Base-by-base conservation (phyloP, 148 eudicot genomes). In the Amaranthus cruentus region DNA sequence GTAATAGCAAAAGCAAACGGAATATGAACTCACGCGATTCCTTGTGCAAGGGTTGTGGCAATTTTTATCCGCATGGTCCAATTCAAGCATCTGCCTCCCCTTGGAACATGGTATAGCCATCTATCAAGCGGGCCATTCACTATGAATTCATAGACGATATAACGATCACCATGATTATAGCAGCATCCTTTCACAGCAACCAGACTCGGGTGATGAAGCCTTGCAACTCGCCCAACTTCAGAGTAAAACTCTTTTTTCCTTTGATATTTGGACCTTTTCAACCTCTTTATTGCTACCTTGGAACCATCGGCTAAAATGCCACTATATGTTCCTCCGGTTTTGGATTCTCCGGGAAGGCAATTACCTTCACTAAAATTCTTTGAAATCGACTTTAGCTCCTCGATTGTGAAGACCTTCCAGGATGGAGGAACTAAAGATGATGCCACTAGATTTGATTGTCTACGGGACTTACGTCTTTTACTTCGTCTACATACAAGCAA, bases 221-320 rank as follows among this genome's bases (percentile, higher is more conserved):
- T 88, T 15, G 98, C 92, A 70, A 93, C 91, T 84, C 94, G 86
- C 58, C 97, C 89, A 61, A 93, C 86, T 86, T 93, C 98, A 44
- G 97, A 89, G 74, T 93, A 91, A 74, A 93, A 93, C 79, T 93
- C 98, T 73, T 93, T 93, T 77, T 91, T 93, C 83, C 98, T 85
- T 78, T 93, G 94, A 70, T 86, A 85, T 69, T 86, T 85, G 54
- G 97, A 88, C 83, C 97, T 86, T 80, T 91, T 93, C 73, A 93
- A 83, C 83, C 92, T 91, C 75, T 93, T 93, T 62, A 93, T 93
- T 43, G 94, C 98, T 60, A 89, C 92, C 82, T 88, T 85, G 56
- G 96, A 93, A 60, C 96, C 92, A 85, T 93, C 90, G 6, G 88
- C 84, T 70, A 93, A 79, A 62, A 91, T 77, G 68, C 96, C 96